Evolutionary conservation across 2,329 filamentous ascomycete genomes (phyloP), one percentile per base, ranked within the genome.

Genomic region (Penicillium brevicompactum): DNA sequence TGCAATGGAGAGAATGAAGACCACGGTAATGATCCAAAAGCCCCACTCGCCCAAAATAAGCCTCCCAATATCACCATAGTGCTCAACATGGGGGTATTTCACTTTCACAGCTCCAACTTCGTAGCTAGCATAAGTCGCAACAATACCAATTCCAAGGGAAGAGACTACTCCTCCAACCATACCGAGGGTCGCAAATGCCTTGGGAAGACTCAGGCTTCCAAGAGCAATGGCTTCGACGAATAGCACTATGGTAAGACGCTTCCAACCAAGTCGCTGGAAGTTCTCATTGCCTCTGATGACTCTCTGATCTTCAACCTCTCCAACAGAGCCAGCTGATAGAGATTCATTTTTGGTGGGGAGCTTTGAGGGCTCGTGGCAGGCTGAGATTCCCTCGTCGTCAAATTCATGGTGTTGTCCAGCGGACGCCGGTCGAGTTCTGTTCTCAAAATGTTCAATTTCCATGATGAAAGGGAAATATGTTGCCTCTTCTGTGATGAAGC

Each of bases 261-360:
- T 53, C 51, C 51, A 53, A 30, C 51, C 51, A 2, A 53, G 24
- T n/a, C 51, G 51, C 37, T 46, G 51, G 37, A 53, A 49, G 30
- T 46, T 46, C 3, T 38, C 21, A 18, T 49, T 34, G 10, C 30
- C 38, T 27, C 42, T 27, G 18, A 53, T 14, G 1, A 49, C 49
- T 18, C 30, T 31, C 21, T 49, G 51, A 22, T 27, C 10, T 14
- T 53, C 51, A n/a, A 37, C 6, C 34, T 37, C 34, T n/a, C 14
- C 11, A 37, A 37, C 2, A n/a, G 11, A n/a, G 34, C 34, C 34
- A 7, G 5, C 3, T 13, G 11, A 4, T 16, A n/a, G 13, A 6
- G 34, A 37, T 37, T 7, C 34, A 37, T n/a, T 4, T n/a, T 37
- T 37, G 11, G 34, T n/a, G 34, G 14, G 34, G 34, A n/a, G n/a